Percentiles rank a stretch among this genome's conserved stretches.
Evolutionary conservation across 805 yeast species (phyloP).

Genomic region (Wickerhamomyces ciferrii): DNA sequence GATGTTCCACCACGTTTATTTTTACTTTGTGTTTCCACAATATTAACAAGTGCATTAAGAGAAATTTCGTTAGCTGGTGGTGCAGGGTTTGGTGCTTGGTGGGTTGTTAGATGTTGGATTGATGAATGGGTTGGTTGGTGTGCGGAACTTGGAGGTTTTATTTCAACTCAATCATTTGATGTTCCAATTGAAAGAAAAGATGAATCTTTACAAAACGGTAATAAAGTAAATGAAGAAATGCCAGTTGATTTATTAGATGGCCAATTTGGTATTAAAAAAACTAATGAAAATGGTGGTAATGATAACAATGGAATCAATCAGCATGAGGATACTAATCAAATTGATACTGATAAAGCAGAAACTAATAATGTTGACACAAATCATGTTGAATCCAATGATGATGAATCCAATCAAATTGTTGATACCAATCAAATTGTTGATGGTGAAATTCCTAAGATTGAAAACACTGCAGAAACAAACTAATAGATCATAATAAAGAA

Average conservation of each 20-base stretch:
- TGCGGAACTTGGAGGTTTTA: conserved; percentile 57
- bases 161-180: conserved; percentile 12
- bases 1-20: conserved; percentile 52
- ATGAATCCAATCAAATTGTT: background rate
- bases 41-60: conserved; percentile 54
- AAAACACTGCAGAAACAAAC: too few relatives aligned
- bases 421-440: too few relatives aligned
- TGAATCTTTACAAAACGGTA: background rate
- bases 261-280: conserved; percentile 12
- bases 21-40: conserved; percentile 44
- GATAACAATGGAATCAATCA: background rate
- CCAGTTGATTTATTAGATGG: conserved; percentile 17
- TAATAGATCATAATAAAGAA: too few relatives aligned
- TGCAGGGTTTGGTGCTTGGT: conserved; percentile 66
- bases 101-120: conserved; percentile 71
- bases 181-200: background rate
- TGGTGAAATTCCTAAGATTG: too few relatives aligned
- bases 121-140: conserved; percentile 68
- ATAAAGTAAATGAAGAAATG: background rate
- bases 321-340: background rate
- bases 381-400: background rate
- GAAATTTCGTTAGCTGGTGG: conserved; percentile 57
- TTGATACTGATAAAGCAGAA: background rate
- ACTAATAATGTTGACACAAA: background rate
- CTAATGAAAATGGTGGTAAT: background rate